These are phyloP conservation scores for Calonectria leucothoes DNA, from an alignment of 2,329 filamentous ascomycete species.

Conservation along the genomic window DNA sequence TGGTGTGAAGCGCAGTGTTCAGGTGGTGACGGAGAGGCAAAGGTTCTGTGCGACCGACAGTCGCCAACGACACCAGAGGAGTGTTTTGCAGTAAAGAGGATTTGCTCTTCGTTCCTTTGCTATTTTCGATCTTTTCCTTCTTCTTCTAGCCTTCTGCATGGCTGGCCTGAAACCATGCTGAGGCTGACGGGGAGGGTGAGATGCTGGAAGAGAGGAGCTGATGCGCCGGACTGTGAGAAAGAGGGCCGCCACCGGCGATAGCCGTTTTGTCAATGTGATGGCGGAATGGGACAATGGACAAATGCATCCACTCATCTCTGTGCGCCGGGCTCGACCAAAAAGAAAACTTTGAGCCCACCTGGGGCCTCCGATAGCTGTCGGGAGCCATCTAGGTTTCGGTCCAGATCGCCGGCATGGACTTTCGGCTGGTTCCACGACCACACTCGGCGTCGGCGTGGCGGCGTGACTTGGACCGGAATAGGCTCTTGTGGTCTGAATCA, in stretches of 20 bases:
- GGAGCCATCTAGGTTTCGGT: not conserved
- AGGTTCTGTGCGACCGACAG: not conserved
- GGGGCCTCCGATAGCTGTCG: not conserved
- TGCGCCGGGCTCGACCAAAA: not conserved
- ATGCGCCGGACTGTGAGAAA: not conserved
- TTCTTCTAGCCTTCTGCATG: not conserved
- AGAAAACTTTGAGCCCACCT: not conserved
- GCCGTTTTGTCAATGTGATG: not conserved
- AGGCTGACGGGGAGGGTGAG: not conserved
- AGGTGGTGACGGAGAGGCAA: not conserved
- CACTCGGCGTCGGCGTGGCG: not conserved
- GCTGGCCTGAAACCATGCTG: not conserved
- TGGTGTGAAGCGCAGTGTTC: not conserved
- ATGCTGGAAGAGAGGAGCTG: not conserved
- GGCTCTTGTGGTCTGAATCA: not conserved
- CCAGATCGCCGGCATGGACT: not conserved
- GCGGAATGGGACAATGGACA: not conserved
- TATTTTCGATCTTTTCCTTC: not conserved
- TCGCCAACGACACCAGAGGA: not conserved
- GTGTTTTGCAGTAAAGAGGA: not conserved
- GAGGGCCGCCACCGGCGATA: not conserved
- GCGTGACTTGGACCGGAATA: not conserved
- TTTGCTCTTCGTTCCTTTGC: not conserved
- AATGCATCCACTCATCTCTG: not conserved
- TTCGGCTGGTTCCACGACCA: not conserved